Conservation (phyloP, 2,329 filamentous ascomycete species). For the Colletotrichum brevisporum region DNA sequence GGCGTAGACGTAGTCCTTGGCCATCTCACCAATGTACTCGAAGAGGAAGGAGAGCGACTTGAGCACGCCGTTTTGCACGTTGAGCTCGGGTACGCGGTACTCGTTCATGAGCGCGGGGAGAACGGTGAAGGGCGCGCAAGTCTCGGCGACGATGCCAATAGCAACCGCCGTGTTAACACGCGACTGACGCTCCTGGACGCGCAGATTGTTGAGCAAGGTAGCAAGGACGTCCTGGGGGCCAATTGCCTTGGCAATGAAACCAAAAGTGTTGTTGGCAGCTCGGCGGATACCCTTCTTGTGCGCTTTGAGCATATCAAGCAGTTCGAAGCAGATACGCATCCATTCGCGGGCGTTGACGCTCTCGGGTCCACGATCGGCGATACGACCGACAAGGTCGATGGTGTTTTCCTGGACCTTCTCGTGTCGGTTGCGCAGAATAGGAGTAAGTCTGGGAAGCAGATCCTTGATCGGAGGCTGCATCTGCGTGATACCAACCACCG, state of each 20-base stretch:
- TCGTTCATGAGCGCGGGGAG: slow-evolving; percentile 99
- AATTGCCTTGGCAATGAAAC: slow-evolving; percentile 99
- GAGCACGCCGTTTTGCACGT: slow-evolving; percentile 98
- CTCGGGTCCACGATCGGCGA: slow-evolving; percentile 96
- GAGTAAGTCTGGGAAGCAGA: slow-evolving; percentile 91
- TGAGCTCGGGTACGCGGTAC: slow-evolving; percentile 97
- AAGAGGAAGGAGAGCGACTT: slow-evolving; percentile 98
- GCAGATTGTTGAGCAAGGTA: slow-evolving; percentile 94
- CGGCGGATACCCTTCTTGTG: slow-evolving; percentile 99
- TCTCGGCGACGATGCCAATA: slow-evolving; percentile 98
- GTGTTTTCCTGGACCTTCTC: slow-evolving; percentile 99
- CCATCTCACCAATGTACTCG: slow-evolving; percentile 99
- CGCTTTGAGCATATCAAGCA: slow-evolving; percentile 98
- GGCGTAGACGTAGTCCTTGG: slow-evolving; percentile 99
- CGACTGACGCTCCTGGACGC: slow-evolving; percentile 97
- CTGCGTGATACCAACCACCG: slow-evolving; percentile 95
- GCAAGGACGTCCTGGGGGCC: slow-evolving; percentile 97
- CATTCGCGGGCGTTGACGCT: slow-evolving; percentile 97
- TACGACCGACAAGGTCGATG: slow-evolving; percentile 97
- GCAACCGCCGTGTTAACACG: slow-evolving; percentile 98
- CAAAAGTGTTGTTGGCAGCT: slow-evolving; percentile 99
- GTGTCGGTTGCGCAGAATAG: slow-evolving; percentile 98
- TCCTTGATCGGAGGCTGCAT: slow-evolving; percentile 99
- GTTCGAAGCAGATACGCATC: slow-evolving; percentile 99
- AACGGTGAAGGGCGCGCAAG: slow-evolving; percentile 97